These are phyloP conservation scores for Favolaschia claudopus DNA, from an alignment of 768 basidiomycete genomes.

Conservation along the genomic window DNA sequence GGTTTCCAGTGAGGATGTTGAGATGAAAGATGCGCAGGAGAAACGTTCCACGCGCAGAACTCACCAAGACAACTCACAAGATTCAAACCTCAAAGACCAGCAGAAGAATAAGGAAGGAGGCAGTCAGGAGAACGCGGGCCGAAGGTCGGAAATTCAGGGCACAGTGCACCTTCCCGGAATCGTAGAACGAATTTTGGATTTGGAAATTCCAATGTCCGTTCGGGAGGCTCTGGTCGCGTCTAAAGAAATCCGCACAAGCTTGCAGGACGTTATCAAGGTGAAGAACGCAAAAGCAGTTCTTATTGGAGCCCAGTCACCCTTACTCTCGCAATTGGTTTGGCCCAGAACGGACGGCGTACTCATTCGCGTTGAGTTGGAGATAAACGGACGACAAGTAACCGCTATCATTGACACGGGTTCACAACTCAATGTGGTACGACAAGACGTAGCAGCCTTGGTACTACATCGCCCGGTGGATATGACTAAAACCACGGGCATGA, in stretches of 20 bases:
- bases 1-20: not conserved
- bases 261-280: constrained; percentile 8
- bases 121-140: not conserved
- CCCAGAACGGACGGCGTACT: constrained; percentile 3
- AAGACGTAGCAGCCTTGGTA: constrained; percentile 11
- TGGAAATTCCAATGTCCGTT: not conserved
- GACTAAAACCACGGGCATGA: constrained; percentile 15
- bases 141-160: not conserved
- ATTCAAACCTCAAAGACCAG: not conserved
- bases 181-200: constrained; percentile 9
- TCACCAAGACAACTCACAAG: not conserved
- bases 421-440: constrained; percentile 32
- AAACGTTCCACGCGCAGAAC: no score
- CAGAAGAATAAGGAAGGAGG: not conserved
- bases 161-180: not conserved
- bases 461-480: constrained; percentile 24
- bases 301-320: not conserved
- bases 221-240: not conserved
- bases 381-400: constrained; percentile 6
- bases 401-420: constrained; percentile 38
- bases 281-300: constrained; percentile 5
- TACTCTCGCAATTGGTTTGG: not conserved
- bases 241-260: constrained; percentile 3
- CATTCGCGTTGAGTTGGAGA: constrained; percentile 26
- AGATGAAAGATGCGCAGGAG: not conserved